These are phyloP conservation scores for Primulina huaijiensis DNA, from an alignment of 257 asterid species.

Conservation along the genomic window DNA sequence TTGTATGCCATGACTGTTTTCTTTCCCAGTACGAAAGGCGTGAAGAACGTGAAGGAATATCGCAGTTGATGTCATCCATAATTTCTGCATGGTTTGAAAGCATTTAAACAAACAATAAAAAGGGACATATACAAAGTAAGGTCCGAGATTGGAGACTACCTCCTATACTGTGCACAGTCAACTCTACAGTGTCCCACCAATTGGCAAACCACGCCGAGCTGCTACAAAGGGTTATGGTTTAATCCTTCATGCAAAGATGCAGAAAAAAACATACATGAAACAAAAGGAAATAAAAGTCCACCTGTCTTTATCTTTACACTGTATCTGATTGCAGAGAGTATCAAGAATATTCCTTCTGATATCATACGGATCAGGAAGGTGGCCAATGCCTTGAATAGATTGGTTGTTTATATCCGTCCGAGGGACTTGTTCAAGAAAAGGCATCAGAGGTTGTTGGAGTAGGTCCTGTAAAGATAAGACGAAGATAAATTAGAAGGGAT, in stretches of 20 bases:
- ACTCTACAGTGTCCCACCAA: conserved; percentile 54
- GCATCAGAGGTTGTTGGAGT: conserved; percentile 74
- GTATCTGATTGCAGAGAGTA: conserved; percentile 41
- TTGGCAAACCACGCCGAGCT: conserved; percentile 57
- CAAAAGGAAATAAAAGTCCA: conserved; percentile 16
- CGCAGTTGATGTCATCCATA: conserved; percentile 32
- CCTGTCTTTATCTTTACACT: conserved; percentile 52
- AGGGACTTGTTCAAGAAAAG: conserved; percentile 52
- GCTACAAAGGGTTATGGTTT: conserved; percentile 21
- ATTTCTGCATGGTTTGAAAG: conserved; percentile 43
- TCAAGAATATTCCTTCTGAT: conserved; percentile 47
- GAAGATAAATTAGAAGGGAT: not conserved
- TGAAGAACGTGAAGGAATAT: conserved; percentile 38
- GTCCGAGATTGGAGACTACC: conserved; percentile 28
- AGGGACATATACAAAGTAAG: conserved; percentile 8
- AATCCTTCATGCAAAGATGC: conserved; percentile 1
- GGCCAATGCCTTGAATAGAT: conserved; percentile 31
- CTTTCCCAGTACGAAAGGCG: conserved; percentile 44
- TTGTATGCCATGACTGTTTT: conserved; percentile 48
- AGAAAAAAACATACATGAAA: not conserved
- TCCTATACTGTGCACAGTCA: conserved; percentile 23
- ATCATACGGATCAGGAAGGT: conserved; percentile 45
- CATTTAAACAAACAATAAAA: conserved; percentile 5
- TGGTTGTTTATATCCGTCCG: conserved; percentile 35
- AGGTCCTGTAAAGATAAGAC: conserved; percentile 48